Conservation (phyloP, 768 basidiomycete species). For the Fibroporia radiculosa region DNA sequence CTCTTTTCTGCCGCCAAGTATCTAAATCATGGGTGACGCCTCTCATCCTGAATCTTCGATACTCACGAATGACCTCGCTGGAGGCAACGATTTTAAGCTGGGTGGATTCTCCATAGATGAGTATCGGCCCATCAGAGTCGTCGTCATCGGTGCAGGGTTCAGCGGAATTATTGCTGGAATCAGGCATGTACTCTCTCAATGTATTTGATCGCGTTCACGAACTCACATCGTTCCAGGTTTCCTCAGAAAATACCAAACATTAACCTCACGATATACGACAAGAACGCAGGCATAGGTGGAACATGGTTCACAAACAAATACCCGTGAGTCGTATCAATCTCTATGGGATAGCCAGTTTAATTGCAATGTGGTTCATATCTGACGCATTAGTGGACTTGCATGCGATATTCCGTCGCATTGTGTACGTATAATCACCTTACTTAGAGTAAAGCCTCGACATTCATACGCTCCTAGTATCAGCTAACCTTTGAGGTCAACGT, state of each 20-base stretch:
- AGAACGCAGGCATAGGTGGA: slow-evolving; percentile 51
- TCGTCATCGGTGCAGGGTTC: slow-evolving; percentile 51
- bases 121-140: slow-evolving; percentile 43
- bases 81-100: slow-evolving; percentile 12
- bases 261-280: slow-evolving; percentile 51
- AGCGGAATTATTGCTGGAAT: slow-evolving; percentile 55
- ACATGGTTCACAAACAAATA: slow-evolving; percentile 54
- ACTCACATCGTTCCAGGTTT: background rate
- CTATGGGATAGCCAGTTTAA: too few relatives aligned
- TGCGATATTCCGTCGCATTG: slow-evolving; percentile 56
- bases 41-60: too few relatives aligned
- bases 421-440: slow-evolving; percentile 23
- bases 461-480: slow-evolving; percentile 38
- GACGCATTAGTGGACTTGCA: slow-evolving; percentile 36
- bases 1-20: too few relatives aligned
- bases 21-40: too few relatives aligned
- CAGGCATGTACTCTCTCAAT: slow-evolving; percentile 25
- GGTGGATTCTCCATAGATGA: slow-evolving; percentile 46
- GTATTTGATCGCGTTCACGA: too few relatives aligned
- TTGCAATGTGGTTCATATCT: background rate
- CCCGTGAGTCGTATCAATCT: slow-evolving; percentile 30
- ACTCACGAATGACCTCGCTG: background rate
- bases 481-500: slow-evolving; percentile 50
- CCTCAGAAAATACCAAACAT: slow-evolving; percentile 34
- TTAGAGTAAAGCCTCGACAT: slow-evolving; percentile 1